phyloP scores from a whole-genome alignment of 768 basidiomycete genomes.

The Sutorius australiensis region DNA sequence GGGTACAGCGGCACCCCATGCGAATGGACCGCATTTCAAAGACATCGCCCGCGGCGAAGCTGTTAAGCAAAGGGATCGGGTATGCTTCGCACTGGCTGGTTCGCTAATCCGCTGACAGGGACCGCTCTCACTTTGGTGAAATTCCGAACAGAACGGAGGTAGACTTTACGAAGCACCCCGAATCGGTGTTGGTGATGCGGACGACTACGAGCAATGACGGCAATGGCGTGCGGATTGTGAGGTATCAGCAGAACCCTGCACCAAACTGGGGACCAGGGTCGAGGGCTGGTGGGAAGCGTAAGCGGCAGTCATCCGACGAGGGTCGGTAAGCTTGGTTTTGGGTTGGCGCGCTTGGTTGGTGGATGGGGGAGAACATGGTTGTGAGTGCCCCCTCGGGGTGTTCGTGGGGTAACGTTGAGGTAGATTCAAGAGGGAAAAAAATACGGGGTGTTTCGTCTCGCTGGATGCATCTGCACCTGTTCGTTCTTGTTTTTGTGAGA shows the following conservation, averaged over 20 bases:
- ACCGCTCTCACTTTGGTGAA: too few relatives aligned
- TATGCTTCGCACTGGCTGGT: constrained; percentile 33
- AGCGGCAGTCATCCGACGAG: constrained; percentile 28
- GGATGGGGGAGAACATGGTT: neutral
- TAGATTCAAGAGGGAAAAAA: too few relatives aligned
- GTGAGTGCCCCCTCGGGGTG: too few relatives aligned
- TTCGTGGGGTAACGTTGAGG: too few relatives aligned
- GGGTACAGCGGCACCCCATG: constrained; percentile 78
- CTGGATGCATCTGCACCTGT: too few relatives aligned
- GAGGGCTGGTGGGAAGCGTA: constrained; percentile 46
- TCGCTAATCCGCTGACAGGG: neutral
- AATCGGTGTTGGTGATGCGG: constrained; percentile 44
- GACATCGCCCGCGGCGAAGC: constrained; percentile 60
- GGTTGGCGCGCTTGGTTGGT: too few relatives aligned
- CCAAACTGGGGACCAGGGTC: constrained; percentile 89
- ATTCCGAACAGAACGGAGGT: constrained; percentile 40
- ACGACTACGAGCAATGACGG: constrained; percentile 39
- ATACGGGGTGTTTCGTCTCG: too few relatives aligned
- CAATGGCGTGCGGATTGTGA: constrained; percentile 66
- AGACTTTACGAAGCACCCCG: constrained; percentile 75
- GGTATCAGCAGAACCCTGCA: constrained; percentile 90
- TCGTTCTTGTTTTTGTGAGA: too few relatives aligned
- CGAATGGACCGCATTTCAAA: constrained; percentile 78
- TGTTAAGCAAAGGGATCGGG: constrained; percentile 70
- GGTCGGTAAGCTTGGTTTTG: neutral